Percentiles rank a stretch among this genome's conserved stretches.
phyloP scores from a whole-genome alignment of 257 asterid genomes.

The Petunia axillaris region DNA sequence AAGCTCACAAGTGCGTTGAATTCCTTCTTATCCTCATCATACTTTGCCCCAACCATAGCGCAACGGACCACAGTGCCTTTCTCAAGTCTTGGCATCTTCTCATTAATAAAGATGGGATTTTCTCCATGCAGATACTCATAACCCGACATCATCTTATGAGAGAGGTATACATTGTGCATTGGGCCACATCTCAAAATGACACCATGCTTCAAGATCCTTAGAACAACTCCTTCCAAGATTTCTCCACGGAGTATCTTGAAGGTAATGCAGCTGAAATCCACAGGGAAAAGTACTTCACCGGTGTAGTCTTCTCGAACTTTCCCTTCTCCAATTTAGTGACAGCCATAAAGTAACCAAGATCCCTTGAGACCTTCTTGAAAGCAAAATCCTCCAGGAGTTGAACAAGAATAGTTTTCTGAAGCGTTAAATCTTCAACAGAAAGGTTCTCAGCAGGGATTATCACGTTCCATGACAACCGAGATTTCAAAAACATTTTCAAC shows the following conservation, averaged over 20 bases:
- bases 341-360: conserved; percentile 65
- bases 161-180: conserved; percentile 55
- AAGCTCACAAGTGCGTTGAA: conserved; percentile 61
- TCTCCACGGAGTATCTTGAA: conserved; percentile 84
- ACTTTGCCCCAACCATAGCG: conserved; percentile 59
- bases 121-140: conserved; percentile 60
- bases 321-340: conserved; percentile 78
- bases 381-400: conserved; percentile 67
- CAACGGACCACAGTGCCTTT: conserved; percentile 50
- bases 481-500: conserved; percentile 56
- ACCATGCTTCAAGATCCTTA: conserved; percentile 64
- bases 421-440: conserved; percentile 57
- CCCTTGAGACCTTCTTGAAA: conserved; percentile 55
- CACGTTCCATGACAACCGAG: conserved; percentile 68
- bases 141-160: conserved; percentile 60
- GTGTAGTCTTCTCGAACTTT: conserved; percentile 42
- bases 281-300: conserved; percentile 69
- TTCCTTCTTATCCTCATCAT: conserved; percentile 62
- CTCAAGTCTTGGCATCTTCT: conserved; percentile 44
- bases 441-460: conserved; percentile 58
- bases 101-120: conserved; percentile 52
- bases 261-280: conserved; percentile 69
- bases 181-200: conserved; percentile 71
- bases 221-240: conserved; percentile 61
- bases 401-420: conserved; percentile 60